A percentile compares a stretch with the other conserved stretches of the same genome.
phyloP scores from a whole-genome alignment of 805 yeast genomes.

The Nakazawaea populi region DNA sequence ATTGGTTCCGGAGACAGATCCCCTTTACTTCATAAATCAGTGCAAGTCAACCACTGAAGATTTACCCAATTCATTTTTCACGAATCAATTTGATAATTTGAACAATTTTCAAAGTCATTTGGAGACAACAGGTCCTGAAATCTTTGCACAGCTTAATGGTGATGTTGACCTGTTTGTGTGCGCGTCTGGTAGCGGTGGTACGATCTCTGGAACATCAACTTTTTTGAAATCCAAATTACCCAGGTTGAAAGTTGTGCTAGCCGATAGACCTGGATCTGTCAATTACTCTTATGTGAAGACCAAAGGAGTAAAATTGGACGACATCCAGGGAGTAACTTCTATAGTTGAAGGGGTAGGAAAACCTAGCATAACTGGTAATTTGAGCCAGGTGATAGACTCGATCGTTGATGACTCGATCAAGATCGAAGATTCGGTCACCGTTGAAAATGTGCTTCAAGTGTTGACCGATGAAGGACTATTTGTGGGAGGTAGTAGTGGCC shows the following conservation, averaged over 20 bases:
- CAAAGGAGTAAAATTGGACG: constrained; percentile 29
- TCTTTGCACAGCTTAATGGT: constrained; percentile 56
- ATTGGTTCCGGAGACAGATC: constrained; percentile 24
- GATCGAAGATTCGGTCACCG: constrained; percentile 35
- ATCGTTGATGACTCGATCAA: constrained; percentile 35
- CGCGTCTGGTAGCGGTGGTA: constrained; percentile 90
- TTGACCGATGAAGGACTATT: constrained; percentile 40
- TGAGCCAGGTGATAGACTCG: constrained; percentile 29
- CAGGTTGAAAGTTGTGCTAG: constrained; percentile 22
- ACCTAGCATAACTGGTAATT: constrained; percentile 39
- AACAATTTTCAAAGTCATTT: constrained; percentile 76
- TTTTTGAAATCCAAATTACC: constrained; percentile 45
- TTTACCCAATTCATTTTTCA: constrained; percentile 17
- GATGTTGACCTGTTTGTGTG: constrained; percentile 62
- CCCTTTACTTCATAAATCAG: constrained; percentile 58
- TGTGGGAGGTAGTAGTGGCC: constrained; percentile 40
- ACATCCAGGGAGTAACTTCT: constrained; percentile 32
- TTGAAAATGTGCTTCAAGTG: constrained; percentile 34
- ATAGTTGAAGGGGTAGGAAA: constrained; percentile 46
- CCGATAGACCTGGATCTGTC: constrained; percentile 43
- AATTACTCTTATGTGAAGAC: constrained; percentile 35
- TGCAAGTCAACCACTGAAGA: constrained; percentile 28
- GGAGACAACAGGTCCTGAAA: constrained; percentile 79
- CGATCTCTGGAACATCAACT: constrained; percentile 76
- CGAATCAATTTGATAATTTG: constrained; percentile 84